phyloP scores from a whole-genome alignment of 2,329 filamentous ascomycete genomes.

The Aspergillus sp. region DNA sequence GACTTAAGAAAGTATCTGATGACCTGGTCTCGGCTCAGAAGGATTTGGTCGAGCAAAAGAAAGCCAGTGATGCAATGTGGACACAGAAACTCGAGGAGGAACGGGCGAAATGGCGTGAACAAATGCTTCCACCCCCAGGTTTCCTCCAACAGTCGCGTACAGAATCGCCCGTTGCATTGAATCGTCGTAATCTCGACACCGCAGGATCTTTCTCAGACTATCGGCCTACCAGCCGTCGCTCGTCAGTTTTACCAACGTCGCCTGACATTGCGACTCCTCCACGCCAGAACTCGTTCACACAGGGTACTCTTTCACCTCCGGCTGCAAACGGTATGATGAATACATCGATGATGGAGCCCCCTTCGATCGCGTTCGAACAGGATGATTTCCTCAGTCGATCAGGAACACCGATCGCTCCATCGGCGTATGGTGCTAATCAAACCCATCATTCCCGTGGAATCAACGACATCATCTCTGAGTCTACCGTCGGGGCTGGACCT shows the following conservation, averaged over 20 bases:
- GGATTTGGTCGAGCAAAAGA: constrained; percentile 56
- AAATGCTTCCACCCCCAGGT: constrained; percentile 31
- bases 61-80: constrained; percentile 53
- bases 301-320: constrained; percentile 23
- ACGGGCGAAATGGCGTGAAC: constrained; percentile 54
- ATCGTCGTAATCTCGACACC: constrained; percentile 36
- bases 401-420: constrained; percentile 30
- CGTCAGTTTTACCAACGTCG: constrained; percentile 32
- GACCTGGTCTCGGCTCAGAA: constrained; percentile 56
- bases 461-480: constrained; percentile 82
- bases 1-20: constrained; percentile 49
- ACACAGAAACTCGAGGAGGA: constrained; percentile 62
- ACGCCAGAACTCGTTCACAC: constrained; percentile 44
- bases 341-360: constrained; percentile 23
- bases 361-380: constrained; percentile 42
- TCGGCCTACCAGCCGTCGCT: constrained; percentile 36
- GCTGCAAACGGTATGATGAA: constrained; percentile 17
- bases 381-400: constrained; percentile 37
- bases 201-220: constrained; percentile 33
- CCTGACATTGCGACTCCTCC: constrained; percentile 36
- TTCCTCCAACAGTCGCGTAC: constrained; percentile 33
- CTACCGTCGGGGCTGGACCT: constrained; percentile 83
- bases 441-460: constrained; percentile 52
- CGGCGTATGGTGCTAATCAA: constrained; percentile 32
- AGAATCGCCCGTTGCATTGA: constrained; percentile 38